A percentile compares a stretch with the other conserved stretches of the same genome.
phyloP scores from a whole-genome alignment of 129 eudicot genomes.

The Tagetes erecta region DNA sequence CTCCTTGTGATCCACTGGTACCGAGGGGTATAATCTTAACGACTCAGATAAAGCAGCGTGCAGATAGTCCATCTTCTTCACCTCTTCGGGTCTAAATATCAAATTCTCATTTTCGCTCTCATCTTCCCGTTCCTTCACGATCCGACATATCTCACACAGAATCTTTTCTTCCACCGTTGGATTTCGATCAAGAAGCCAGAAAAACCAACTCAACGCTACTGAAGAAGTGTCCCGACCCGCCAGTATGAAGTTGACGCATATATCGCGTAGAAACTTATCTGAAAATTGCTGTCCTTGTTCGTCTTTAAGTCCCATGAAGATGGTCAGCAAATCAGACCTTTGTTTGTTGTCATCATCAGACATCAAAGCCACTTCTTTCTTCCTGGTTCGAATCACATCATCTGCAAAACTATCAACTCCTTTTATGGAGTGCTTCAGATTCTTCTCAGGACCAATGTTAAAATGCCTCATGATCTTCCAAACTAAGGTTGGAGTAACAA shows the following conservation, averaged over 20 bases:
- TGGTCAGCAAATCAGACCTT: conserved; percentile 81
- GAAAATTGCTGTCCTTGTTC: conserved; percentile 68
- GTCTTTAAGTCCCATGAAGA: conserved; percentile 82
- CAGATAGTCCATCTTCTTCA: conserved; percentile 86
- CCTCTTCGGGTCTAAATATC: conserved; percentile 75
- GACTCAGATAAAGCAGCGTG: conserved; percentile 96
- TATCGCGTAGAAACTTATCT: conserved; percentile 77
- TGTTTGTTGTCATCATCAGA: conserved; percentile 43
- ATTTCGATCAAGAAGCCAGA: conserved; percentile 79
- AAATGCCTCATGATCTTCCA: conserved; percentile 81
- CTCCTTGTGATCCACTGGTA: conserved; percentile 98
- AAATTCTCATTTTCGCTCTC: conserved; percentile 25
- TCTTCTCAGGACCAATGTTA: conserved; percentile 61
- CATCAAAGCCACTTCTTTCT: conserved; percentile 58
- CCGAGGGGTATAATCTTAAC: conserved; percentile 91
- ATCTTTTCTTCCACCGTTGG: conserved; percentile 72
- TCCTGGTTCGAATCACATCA: conserved; percentile 76
- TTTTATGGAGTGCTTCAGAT: conserved; percentile 58
- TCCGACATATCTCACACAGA: conserved; percentile 59
- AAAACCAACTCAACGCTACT: conserved; percentile 94
- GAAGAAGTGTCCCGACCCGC: conserved; percentile 99
- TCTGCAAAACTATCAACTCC: conserved; percentile 80
- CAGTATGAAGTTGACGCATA: conserved; percentile 88
- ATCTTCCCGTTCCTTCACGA: conserved; percentile 48
- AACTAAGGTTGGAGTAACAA: conserved; percentile 74